Evolutionary conservation across 805 yeast genomes (phyloP).

Genomic region (Wickerhamiella parazyma): DNA sequence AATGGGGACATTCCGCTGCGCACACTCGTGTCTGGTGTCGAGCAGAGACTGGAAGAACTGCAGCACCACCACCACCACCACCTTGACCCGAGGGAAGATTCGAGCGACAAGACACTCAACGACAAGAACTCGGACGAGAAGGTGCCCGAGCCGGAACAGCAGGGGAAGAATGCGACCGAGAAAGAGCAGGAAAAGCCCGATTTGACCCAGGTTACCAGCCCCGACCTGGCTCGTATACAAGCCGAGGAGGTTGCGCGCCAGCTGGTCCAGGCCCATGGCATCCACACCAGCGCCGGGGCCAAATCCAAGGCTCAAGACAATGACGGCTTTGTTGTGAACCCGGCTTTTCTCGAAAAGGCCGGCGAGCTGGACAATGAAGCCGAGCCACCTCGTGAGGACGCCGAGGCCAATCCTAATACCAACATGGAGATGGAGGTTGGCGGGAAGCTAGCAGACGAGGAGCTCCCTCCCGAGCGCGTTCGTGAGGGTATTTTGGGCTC

Average conservation of each 20-base stretch:
- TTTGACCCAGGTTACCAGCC: background rate
- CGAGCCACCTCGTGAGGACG: too few relatives aligned
- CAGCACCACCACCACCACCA: constrained; percentile 12
- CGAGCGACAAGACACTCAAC: background rate
- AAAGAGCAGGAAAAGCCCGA: constrained; percentile 10
- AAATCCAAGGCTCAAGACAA: constrained; percentile 7
- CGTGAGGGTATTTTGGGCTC: constrained; percentile 81
- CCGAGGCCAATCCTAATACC: background rate
- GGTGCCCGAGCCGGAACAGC: too few relatives aligned
- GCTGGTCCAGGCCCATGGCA: constrained; percentile 16
- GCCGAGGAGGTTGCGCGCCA: constrained; percentile 19
- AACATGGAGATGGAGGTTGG: constrained; percentile 7
- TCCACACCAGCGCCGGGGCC: background rate
- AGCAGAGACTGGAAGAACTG: constrained; percentile 18
- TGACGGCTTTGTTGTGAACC: constrained; percentile 10
- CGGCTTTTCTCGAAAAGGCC: constrained; percentile 11
- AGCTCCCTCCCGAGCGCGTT: constrained; percentile 48
- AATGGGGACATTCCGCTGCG: constrained; percentile 3
- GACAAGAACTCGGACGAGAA: background rate
- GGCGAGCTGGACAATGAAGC: constrained; percentile 11
- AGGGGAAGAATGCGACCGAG: too few relatives aligned
- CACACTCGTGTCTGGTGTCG: constrained; percentile 9
- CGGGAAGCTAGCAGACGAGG: constrained; percentile 20
- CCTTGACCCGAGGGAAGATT: background rate
- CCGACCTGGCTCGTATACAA: constrained; percentile 10